Percentiles rank a stretch among this genome's conserved stretches.
Conservation (phyloP, 2,329 filamentous ascomycete species). For the Sporothrix brunneoviolacea region DNA sequence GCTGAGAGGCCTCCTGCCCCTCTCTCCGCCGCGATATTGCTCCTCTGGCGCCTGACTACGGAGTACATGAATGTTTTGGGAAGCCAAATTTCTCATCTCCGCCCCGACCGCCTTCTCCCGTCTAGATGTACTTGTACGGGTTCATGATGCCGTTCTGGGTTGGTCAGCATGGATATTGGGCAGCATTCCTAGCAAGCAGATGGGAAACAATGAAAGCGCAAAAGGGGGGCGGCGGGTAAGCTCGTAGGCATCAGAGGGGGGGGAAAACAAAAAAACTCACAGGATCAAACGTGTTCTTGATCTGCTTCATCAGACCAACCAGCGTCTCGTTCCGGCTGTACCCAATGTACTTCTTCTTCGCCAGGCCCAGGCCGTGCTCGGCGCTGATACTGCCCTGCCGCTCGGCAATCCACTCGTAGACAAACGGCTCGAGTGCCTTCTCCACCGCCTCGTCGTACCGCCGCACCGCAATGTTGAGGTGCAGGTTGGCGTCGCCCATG, state of each 20-base stretch:
- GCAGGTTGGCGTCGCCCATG: constrained; percentile 95
- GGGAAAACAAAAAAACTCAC: constrained; percentile 48
- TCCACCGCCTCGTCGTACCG: constrained; percentile 84
- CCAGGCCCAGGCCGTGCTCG: constrained; percentile 87
- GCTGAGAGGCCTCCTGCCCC: constrained; percentile 3
- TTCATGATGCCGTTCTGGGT: constrained; percentile 94
- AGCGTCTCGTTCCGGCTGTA: constrained; percentile 87
- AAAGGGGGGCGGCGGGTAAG: not conserved
- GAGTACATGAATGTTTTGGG: not conserved
- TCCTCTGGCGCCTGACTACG: not conserved
- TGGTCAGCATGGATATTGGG: constrained; percentile 14
- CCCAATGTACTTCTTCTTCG: constrained; percentile 92
- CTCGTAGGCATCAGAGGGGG: not conserved
- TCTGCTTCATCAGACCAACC: constrained; percentile 86
- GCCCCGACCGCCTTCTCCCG: not conserved
- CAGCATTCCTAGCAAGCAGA: not conserved
- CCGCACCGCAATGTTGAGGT: constrained; percentile 81
- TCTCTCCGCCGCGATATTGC: not conserved
- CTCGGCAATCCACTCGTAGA: constrained; percentile 94
- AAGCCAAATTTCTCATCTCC: not conserved
- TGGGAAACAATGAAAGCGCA: not conserved
- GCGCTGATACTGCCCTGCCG: constrained; percentile 90
- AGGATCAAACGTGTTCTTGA: constrained; percentile 91
- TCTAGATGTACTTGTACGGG: constrained; percentile 88
- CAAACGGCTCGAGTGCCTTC: constrained; percentile 81